These are phyloP conservation scores for Gorgonomyces haynaldii DNA, from an alignment of 192 early-diverging fungal species.

Conservation along the genomic window DNA sequence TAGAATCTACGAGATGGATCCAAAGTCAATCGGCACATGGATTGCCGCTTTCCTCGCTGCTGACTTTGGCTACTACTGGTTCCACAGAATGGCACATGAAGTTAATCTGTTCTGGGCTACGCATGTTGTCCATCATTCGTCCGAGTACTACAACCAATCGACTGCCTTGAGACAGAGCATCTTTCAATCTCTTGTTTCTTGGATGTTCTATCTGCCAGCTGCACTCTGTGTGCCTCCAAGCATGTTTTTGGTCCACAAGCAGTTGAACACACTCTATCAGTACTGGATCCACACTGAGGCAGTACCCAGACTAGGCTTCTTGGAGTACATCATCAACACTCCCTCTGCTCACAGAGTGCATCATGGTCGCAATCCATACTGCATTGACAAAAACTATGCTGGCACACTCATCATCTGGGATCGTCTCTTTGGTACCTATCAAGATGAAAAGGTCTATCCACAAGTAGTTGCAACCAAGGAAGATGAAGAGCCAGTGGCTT, in stretches of 20 bases:
- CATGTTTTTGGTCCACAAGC: constrained; percentile 37
- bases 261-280: constrained; percentile 40
- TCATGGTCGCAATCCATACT: constrained; percentile 51
- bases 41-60: constrained; percentile 37
- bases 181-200: constrained; percentile 37
- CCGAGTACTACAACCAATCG: constrained; percentile 44
- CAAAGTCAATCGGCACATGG: constrained; percentile 33
- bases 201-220: constrained; percentile 40
- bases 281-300: constrained; percentile 40
- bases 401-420: constrained; percentile 55
- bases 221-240: constrained; percentile 43
- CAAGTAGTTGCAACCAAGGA: constrained; percentile 9
- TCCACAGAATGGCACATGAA: constrained; percentile 48
- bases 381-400: constrained; percentile 54
- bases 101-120: constrained; percentile 48
- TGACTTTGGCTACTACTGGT: constrained; percentile 36
- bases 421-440: constrained; percentile 48
- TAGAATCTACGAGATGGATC: constrained; percentile 26
- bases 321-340: constrained; percentile 54
- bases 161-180: constrained; percentile 44
- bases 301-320: constrained; percentile 34
- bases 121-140: constrained; percentile 37
- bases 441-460: constrained; percentile 19
- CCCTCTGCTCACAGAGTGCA: constrained; percentile 49
- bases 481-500: constrained; percentile 39